Evolutionary conservation across 176 grass and related monocot species (phyloP), one percentile per base, ranked within the genome.

Genomic region (Panicum miliaceum): DNA sequence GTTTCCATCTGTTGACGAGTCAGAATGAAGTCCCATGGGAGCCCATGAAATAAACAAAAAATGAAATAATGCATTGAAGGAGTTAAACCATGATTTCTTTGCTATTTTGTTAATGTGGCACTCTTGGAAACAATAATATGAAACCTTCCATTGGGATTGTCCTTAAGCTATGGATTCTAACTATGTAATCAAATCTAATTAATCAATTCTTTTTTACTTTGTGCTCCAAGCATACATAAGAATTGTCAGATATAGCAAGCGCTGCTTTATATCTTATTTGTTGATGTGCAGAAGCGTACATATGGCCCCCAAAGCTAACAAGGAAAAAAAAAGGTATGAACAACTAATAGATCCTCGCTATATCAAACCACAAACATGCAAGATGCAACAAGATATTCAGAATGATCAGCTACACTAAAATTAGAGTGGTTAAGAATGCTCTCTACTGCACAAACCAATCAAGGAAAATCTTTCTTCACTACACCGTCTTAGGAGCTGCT

Each of bases 171-270:
- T 13, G 48, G 41, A 64, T 64, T 64, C 16, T 79, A 32, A 48
- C 40, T 11, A 5, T 20, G 50, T 20, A 76, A 50, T 36, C 27
- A 64, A 23, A n/a, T 48, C 27, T 64, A 20, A 71, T 23, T 15
- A 15, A 52, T 3, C 46, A 32, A 11, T 73, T 73, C 12, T 16
- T 71, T 71, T 71, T 71, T 71, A 25, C 68, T 71, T 71, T 73
- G 15, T 51, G 71, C 71, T 52, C 7, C 3, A 48, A 73, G 13
- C 25, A 5, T 53, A 36, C 48, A 54, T 75, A 10, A 58, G 6
- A 76, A 59, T 76, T 76, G 20, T 41, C 27, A 58, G 5, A 25
- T 25, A 59, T 76, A 76, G 34, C 8, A 76, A 58, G 52, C 6
- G 6, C 1, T 40, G 11, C 14, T 20, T 36, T 56, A 58, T 58